A percentile compares a stretch with the other conserved stretches of the same genome.
phyloP scores from a whole-genome alignment of 306 rosid species.

The Mucuna pruriens region DNA sequence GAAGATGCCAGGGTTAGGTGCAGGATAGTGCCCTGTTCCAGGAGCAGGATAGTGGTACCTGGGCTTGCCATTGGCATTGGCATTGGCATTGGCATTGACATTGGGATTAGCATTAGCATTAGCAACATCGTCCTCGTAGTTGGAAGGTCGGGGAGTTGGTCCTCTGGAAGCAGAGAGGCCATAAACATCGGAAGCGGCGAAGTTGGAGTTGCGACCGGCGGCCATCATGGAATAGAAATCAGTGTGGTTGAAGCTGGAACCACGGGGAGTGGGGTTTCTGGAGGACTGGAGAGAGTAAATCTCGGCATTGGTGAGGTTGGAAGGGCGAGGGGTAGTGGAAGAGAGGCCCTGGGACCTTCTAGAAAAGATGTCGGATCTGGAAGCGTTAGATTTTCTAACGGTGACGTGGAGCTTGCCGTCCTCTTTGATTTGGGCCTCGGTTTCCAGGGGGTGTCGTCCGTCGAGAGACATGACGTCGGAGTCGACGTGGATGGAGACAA shows the following conservation, averaged over 20 bases:
- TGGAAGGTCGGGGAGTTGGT: conserved; percentile 77
- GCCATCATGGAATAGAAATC: conserved; percentile 88
- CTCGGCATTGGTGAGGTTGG: conserved; percentile 86
- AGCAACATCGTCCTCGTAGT: conserved; percentile 64
- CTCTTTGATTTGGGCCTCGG: conserved; percentile 74
- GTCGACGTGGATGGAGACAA: conserved; percentile 88
- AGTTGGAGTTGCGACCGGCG: conserved; percentile 71
- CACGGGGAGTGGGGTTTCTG: conserved; percentile 79
- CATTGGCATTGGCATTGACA: too few relatives aligned
- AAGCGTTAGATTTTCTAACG: conserved; percentile 78
- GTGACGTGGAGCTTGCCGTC: conserved; percentile 89
- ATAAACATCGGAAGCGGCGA: conserved; percentile 67
- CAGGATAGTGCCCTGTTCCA: conserved; percentile 64
- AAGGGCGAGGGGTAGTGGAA: conserved; percentile 74
- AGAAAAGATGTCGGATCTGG: conserved; percentile 74
- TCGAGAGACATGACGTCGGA: conserved; percentile 84
- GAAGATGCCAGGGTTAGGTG: conserved; percentile 85
- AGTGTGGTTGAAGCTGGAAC: conserved; percentile 84
- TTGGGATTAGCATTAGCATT: too few relatives aligned
- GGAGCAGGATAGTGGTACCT: conserved; percentile 50
- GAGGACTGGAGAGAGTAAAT: conserved; percentile 86
- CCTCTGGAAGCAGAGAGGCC: conserved; percentile 77
- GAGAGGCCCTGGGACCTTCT: conserved; percentile 82
- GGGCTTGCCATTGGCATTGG: conserved; percentile 10
- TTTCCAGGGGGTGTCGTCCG: conserved; percentile 72